Conservation (phyloP, 2,329 filamentous ascomycete species). For the Colletotrichum costaricense region DNA sequence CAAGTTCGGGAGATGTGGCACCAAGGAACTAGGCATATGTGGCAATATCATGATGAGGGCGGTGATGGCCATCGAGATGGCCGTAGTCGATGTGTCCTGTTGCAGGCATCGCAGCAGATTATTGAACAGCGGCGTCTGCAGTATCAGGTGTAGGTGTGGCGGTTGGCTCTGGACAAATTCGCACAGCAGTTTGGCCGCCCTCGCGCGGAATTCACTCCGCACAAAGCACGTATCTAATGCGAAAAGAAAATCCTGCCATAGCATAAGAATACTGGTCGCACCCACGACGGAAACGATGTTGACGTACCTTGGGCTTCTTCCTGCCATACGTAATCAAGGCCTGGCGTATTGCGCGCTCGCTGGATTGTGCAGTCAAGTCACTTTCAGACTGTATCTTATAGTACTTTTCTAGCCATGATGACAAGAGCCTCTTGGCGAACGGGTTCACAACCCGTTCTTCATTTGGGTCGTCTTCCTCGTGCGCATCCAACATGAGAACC, state of each 20-base stretch:
- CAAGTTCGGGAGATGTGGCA: conserved; percentile 75
- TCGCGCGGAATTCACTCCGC: conserved; percentile 71
- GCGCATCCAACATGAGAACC: conserved; percentile 72
- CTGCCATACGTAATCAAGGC: conserved; percentile 72
- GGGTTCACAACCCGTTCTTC: conserved; percentile 52
- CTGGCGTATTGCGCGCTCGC: conserved; percentile 62
- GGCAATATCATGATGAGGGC: conserved; percentile 85
- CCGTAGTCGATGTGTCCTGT: conserved; percentile 80
- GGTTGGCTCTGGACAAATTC: conserved; percentile 81
- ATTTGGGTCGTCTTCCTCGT: conserved; percentile 61
- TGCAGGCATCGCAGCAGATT: conserved; percentile 80
- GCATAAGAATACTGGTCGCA: conserved; percentile 35
- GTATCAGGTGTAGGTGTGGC: conserved; percentile 80
- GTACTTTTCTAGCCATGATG: conserved; percentile 65
- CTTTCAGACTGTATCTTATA: conserved; percentile 43
- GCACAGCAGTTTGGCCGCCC: conserved; percentile 74
- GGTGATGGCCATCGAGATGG: conserved; percentile 80
- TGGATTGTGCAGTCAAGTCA: conserved; percentile 53
- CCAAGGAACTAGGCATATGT: conserved; percentile 80
- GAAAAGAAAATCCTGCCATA: conserved; percentile 70
- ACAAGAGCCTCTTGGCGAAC: conserved; percentile 67
- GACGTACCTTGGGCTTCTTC: conserved; percentile 68
- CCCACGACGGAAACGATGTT: not conserved
- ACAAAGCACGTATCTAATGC: conserved; percentile 75
- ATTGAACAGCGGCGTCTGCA: conserved; percentile 78